phyloP scores from a whole-genome alignment of 768 basidiomycete genomes.

The Galerina marginata region DNA sequence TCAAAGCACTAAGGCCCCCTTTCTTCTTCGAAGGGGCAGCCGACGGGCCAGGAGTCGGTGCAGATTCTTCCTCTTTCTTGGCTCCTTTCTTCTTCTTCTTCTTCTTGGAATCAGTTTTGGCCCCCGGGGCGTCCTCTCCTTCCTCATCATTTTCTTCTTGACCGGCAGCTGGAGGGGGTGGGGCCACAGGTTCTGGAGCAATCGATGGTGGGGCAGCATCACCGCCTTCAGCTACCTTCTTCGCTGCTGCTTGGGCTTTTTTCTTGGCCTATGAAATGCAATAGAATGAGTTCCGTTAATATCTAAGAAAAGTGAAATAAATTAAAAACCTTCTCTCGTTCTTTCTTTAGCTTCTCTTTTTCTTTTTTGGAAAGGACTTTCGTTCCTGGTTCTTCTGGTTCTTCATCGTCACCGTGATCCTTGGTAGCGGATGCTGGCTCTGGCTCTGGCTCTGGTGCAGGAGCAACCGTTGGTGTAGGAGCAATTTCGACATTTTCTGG shows the following conservation, averaged over 20 bases:
- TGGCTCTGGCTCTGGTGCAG: conserved; percentile 29
- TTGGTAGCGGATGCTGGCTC: conserved; percentile 21
- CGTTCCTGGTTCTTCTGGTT: conserved; percentile 59
- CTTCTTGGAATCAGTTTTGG: conserved; percentile 67
- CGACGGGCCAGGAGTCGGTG: conserved; percentile 45
- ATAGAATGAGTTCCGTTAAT: conserved; percentile 11
- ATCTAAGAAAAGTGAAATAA: conserved; percentile 7
- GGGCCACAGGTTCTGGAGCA: conserved; percentile 32
- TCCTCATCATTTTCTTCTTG: conserved; percentile 71
- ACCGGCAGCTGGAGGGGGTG: conserved; percentile 30
- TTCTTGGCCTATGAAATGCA: conserved; percentile 75
- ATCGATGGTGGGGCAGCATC: conserved; percentile 30
- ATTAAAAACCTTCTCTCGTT: conserved; percentile 82
- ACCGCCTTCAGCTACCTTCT: conserved; percentile 55
- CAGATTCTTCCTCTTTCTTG: conserved; percentile 61
- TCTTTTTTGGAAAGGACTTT: conserved; percentile 92
- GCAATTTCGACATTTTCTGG: conserved; percentile 27
- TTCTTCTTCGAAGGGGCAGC: conserved; percentile 69
- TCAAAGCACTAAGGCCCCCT: conserved; percentile 80
- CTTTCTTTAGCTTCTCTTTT: conserved; percentile 97
- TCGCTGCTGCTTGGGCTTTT: conserved; percentile 90
- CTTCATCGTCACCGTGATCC: conserved; percentile 52
- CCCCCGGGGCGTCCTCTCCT: conserved; percentile 59
- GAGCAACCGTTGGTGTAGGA: conserved; percentile 25
- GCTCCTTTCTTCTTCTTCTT: conserved; percentile 91